Percentiles rank a stretch among this genome's conserved stretches.
Evolutionary conservation across 257 asterid genomes (phyloP).

Genomic region (Primulina huaijiensis): DNA sequence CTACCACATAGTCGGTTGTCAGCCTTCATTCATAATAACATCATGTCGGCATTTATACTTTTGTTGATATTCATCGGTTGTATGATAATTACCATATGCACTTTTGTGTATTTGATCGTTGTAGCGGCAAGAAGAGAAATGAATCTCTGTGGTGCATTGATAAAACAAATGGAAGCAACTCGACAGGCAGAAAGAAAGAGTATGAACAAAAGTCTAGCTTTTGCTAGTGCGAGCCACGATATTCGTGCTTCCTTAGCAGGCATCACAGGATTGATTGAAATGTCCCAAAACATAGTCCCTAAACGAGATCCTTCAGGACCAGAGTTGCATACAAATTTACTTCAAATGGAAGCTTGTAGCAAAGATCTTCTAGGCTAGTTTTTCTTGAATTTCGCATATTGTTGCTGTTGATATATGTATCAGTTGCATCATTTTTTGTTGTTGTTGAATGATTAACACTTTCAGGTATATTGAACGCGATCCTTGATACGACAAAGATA

Average conservation of each 20-base stretch:
- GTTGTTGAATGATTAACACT: too few relatives aligned
- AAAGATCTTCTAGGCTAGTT: constrained; percentile 52
- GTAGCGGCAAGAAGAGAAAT: constrained; percentile 51
- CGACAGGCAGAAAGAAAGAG: constrained; percentile 69
- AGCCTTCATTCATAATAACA: constrained; percentile 26
- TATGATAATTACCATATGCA: constrained; percentile 24
- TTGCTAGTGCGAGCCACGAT: constrained; percentile 80
- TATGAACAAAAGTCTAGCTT: constrained; percentile 62
- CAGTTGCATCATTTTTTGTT: background rate
- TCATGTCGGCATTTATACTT: constrained; percentile 29
- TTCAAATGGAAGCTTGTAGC: constrained; percentile 43
- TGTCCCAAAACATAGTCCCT: constrained; percentile 31
- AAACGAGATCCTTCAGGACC: constrained; percentile 28
- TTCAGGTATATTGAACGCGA: constrained; percentile 56
- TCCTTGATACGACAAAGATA: constrained; percentile 69
- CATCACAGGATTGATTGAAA: constrained; percentile 47
- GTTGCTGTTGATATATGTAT: background rate
- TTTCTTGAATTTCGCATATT: background rate
- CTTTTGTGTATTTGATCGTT: constrained; percentile 26
- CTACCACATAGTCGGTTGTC: constrained; percentile 26
- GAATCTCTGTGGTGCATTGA: constrained; percentile 44
- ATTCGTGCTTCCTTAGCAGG: constrained; percentile 67
- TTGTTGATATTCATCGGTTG: constrained; percentile 30
- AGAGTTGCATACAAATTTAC: constrained; percentile 37
- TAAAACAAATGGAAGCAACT: constrained; percentile 73